Evolutionary conservation across 495 filamentous ascomycete genomes (phyloP), one percentile per base, ranked within the genome.

Genomic region (Viridothelium virens): DNA sequence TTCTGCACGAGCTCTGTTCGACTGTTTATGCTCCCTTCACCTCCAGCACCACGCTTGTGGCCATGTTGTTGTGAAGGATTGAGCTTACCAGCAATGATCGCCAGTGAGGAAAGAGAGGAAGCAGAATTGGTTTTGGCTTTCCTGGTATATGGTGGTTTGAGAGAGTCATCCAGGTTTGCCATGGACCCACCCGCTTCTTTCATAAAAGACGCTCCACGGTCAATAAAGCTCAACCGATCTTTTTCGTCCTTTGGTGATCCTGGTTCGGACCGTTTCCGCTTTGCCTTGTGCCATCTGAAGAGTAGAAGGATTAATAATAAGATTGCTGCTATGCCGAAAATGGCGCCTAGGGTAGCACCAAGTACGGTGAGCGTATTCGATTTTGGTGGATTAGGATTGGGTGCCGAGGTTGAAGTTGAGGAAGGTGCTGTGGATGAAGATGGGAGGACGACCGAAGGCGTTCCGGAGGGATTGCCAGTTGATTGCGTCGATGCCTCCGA

Each of bases 301-400:
- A 89, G 79, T 61, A 92, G 77, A 16, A 96, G 80, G 3, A 90
- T 68, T 9, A 86, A 65, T 11, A 88, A 78, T n/a, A 97, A 76
- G 10, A 97, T 74, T 1, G 87, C 74, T 16, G 84, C 87, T 61
- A 89, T 75, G 1, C 88, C 91, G 64, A 91, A 82, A 33, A 96
- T 83, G 16, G 86, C 85, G 3, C 92, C 91, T 0, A 98, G 82
- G 1, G 89, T 88, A 47, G 87, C 88, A 61, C 89, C 91, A 1
- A 98, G 82, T 39, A 96, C 87, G 33, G 81, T 82, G 14, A 85
- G 78, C 50, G 78, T 80, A 39, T 74, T 62, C 66, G 74, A 38
- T 74, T 74, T 46, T 67, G 71, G 18, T 74, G 76, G 38, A 62
- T 48, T 59, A 67, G 56, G 66, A 66, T 64, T 38, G 64, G 61